Conservation (phyloP, 1,284 basidiomycete genomes). For the Heterobasidion irregulare region DNA sequence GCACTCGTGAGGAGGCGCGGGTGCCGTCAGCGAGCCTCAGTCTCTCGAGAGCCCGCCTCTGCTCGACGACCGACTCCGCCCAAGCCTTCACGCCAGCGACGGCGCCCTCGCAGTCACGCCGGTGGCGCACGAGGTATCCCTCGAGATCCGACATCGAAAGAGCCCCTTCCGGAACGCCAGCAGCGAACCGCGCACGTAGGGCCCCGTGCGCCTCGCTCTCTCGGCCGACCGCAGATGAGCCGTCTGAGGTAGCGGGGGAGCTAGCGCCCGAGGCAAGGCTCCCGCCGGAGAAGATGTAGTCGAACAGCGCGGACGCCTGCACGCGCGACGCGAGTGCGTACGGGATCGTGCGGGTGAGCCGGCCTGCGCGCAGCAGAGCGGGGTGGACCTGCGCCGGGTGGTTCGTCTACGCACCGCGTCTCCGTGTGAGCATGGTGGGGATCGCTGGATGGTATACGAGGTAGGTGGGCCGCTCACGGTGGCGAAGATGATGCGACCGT, state of each 20-base stretch:
- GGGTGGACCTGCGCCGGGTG: background rate
- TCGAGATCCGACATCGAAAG: slow-evolving; percentile 1
- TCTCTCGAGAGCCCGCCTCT: background rate
- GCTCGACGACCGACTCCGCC: background rate
- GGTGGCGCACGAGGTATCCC: background rate
- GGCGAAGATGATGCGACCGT: slow-evolving; percentile 1
- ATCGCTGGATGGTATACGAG: background rate
- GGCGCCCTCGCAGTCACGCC: background rate
- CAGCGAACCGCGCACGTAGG: background rate
- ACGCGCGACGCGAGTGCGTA: background rate
- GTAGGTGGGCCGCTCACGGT: background rate
- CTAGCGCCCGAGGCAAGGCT: too few species aligned
- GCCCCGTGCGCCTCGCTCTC: background rate
- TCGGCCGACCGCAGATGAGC: too few species aligned
- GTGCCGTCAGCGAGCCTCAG: too few species aligned
- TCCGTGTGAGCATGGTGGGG: too few species aligned
- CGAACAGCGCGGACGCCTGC: background rate
- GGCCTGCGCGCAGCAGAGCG: background rate
- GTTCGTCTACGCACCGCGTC: background rate
- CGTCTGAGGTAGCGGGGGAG: background rate
- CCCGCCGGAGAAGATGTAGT: background rate
- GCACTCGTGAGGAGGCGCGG: too few species aligned
- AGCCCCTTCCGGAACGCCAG: background rate
- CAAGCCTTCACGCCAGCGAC: background rate
- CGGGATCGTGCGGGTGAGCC: background rate